Evolutionary conservation across 768 basidiomycete genomes (phyloP), one percentile per base, ranked within the genome.

Genomic region (Trametes sanguinea): DNA sequence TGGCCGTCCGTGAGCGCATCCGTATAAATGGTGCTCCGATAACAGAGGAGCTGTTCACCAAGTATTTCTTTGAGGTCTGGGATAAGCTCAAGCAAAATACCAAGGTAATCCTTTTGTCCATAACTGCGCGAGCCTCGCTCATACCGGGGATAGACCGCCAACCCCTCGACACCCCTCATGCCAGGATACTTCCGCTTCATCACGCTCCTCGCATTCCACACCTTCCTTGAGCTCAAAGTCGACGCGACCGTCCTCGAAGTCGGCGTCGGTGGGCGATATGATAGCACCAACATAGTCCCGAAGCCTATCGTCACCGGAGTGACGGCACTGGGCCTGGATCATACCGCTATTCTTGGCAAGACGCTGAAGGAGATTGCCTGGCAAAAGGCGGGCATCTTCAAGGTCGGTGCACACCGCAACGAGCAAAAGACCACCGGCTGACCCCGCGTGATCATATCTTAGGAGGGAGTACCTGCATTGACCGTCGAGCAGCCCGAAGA

Each of bases 351-450:
- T 29, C 80, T 99, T 2, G 97, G 97, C 0, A 89, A 89, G 68
- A 97, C 95, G 0, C 75, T 98, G 4, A 75, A 79, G 37, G 92
- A 97, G 69, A 98, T 99, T 65, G 92, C 95, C 1, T 85, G 85
- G 83, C 96, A 98, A 70, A 99, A 99, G 74, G 93, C 89, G 32
- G 97, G 97, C 2, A 98, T 99, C 54, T 98, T 89, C 76, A 99
- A 99, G 83, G 90, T 85, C 54, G 32, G 1, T 45, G 58, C n/a
- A n/a, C n/a, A n/a, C n/a, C n/a, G n/a, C n/a, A n/a, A n/a, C n/a
- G n/a, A n/a, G n/a, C n/a, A n/a, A n/a, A n/a, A n/a, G n/a, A n/a
- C n/a, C n/a, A n/a, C n/a, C n/a, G n/a, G n/a, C n/a, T n/a, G n/a
- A n/a, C n/a, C n/a, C n/a, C n/a, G n/a, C n/a, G n/a, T n/a, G n/a